These are phyloP conservation scores for Scheffersomyces quercinus DNA, from an alignment of 1,139 yeast species.

Conservation along the genomic window DNA sequence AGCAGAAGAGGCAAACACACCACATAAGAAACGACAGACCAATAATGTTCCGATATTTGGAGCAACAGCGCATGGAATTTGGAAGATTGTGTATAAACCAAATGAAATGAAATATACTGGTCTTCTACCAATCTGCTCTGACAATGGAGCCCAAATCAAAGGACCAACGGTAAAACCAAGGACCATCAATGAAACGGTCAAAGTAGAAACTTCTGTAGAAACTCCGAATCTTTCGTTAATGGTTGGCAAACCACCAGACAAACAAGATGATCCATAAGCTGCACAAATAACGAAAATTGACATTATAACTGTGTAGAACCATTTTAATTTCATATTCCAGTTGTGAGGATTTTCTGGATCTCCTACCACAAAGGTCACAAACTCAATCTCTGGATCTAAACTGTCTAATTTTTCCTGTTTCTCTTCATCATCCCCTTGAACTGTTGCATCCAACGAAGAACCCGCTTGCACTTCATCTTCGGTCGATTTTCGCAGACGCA, in stretches of 20 bases:
- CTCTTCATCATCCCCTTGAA: constrained; percentile 3
- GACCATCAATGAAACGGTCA: constrained; percentile 85
- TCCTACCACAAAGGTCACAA: constrained; percentile 72
- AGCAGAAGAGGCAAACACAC: constrained; percentile 84
- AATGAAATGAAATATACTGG: constrained; percentile 80
- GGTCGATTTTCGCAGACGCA: neutral
- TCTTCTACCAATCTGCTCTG: constrained; percentile 84
- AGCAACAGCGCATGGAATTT: constrained; percentile 86
- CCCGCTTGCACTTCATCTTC: neutral
- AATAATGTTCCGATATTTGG: constrained; percentile 80
- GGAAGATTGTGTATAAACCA: constrained; percentile 72
- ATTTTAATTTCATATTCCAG: constrained; percentile 61
- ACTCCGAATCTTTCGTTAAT: constrained; percentile 67
- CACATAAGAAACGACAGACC: constrained; percentile 81
- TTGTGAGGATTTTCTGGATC: constrained; percentile 90
- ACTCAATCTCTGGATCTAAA: constrained; percentile 68
- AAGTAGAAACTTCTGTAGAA: constrained; percentile 72
- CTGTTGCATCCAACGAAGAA: neutral
- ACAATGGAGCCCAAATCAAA: constrained; percentile 83
- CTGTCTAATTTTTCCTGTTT: constrained; percentile 19
- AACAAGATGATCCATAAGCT: constrained; percentile 87
- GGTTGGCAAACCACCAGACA: constrained; percentile 78
- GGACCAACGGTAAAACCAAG: constrained; percentile 89
- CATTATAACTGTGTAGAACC: constrained; percentile 68
- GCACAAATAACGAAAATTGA: constrained; percentile 77